Base-by-base conservation (phyloP, 2,329 filamentous ascomycete species). In the Calonectria multiphialidica region DNA sequence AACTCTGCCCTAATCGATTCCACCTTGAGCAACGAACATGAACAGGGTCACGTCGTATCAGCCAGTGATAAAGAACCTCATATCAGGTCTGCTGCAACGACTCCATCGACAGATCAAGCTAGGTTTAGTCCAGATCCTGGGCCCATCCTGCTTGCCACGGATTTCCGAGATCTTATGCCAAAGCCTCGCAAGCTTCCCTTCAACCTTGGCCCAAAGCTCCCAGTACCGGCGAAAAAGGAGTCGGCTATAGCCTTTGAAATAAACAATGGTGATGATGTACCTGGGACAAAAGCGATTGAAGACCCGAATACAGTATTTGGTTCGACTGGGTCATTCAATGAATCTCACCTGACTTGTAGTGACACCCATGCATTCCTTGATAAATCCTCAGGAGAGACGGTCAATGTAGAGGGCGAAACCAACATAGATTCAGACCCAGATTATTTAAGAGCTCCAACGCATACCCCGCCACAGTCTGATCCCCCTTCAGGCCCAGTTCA, bases 161-260 rank as follows among this genome's bases (percentile, higher is more conserved):
- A 73, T 49, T 83, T 82, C 65, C 79, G 78, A 23, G 69, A 78
- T 45, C 61, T 78, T 2, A 80, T 83, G 80, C 82, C 82, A 4
- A 77, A 50, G 16, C 81, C 80, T 49, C 80, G 82, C 21, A 74
- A 76, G 13, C 77, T 83, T 13, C 82, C 82, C 3, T 83, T 82
- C 50, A 66, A 65, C 40, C 57, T 68, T 18, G 21, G 40, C 2
- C 9, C 62, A 21, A 76, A 71, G 25, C 44, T 15, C 12, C 25
- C 28, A 15, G 21, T 15, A 15, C 45, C n/a, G 6, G 1, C 9
- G n/a, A 21, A 15, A 7, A 3, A 23, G 21, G 8, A 35, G 25
- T 16, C 57, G 10, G 21, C 15, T 21, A 28, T 30, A 6, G 12
- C 6, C 53, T 9, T 30, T 1, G n/a, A 21, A 15, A 6, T 5